Base-by-base conservation (phyloP, 768 basidiomycete genomes). In the Mycena capillaripes region DNA sequence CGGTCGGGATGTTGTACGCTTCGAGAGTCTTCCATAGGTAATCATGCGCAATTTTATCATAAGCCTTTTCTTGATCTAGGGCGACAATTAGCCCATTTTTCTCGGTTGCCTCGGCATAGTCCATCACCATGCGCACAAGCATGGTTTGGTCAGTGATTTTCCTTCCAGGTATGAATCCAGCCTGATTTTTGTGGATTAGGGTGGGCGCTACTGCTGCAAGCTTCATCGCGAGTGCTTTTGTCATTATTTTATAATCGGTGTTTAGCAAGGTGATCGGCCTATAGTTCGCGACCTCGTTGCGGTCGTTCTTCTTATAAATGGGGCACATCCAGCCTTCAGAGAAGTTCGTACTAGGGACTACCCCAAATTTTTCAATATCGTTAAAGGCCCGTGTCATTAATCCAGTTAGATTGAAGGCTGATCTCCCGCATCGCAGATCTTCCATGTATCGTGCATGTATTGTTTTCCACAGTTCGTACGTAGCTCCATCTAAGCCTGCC, bases 131-230 rank as follows among this genome's bases (percentile, higher is more conserved):
- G 10, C 76, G 46, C 0, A 78, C 58, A 0, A 82, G 76, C 2
- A 65, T 10, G 0, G 76, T 75, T 66, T 78, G 78, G 63, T 82
- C 69, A 0, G 73, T 67, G 2, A 83, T 80, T 8, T 59, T 21
- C 0, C 71, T 14, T 0, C 71, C 66, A 3, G 68, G 76, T 0
- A 83, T 53, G 4, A 83, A 83, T 0, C 80, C 80, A 2, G 58
- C 58, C 21, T 60, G 58, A 19, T 44, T 60, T 44, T 42, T 27
- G 16, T 60, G 58, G 19, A 60, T 44, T 12, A 60, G 40, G 2
- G 38, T 29, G 1, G 58, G 58, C 17, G 58, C 58, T 4, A 14
- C 58, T 4, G 19, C 16, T 4, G 58, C 40, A 2, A 60, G 42
- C 19, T 60, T 60, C 10, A 60, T 40, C 3, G 58, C 40, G 17